Evolutionary conservation across 768 basidiomycete genomes (phyloP).

Genomic region (Xerocomellus intermedius): DNA sequence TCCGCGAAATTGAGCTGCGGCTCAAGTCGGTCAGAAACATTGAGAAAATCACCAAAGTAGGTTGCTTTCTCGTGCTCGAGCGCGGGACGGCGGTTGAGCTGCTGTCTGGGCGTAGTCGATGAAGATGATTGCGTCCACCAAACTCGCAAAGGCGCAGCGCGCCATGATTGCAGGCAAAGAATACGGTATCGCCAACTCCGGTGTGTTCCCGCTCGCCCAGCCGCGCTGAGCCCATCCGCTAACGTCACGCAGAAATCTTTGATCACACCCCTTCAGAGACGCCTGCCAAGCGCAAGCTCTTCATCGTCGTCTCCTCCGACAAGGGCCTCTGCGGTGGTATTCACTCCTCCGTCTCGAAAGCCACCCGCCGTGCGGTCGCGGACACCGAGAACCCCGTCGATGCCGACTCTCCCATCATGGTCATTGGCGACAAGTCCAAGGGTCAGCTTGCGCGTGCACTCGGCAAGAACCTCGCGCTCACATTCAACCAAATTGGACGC

Average conservation of each 20-base stretch:
- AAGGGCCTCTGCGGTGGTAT: conserved; percentile 99
- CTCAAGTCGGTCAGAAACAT: conserved; percentile 96
- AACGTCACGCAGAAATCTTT: conserved; percentile 72
- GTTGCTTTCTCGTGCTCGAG: conserved; percentile 19
- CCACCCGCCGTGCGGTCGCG: conserved; percentile 69
- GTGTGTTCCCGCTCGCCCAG: conserved; percentile 39
- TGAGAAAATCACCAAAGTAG: conserved; percentile 98
- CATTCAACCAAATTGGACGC: conserved; percentile 98
- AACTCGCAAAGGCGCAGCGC: conserved; percentile 91
- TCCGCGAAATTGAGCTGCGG: conserved; percentile 95
- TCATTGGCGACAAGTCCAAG: conserved; percentile 98
- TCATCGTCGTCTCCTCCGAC: conserved; percentile 95
- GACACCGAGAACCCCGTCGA: conserved; percentile 52
- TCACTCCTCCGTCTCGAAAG: conserved; percentile 94
- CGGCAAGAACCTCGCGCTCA: conserved; percentile 66
- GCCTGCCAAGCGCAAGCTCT: conserved; percentile 75
- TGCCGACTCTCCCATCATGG: conserved; percentile 67
- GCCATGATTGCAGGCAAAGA: conserved; percentile 90
- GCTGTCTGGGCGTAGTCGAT: conserved; percentile 62
- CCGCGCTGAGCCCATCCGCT: not conserved
- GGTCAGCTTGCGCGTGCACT: conserved; percentile 75
- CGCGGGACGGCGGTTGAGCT: not conserved
- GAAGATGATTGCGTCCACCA: conserved; percentile 99
- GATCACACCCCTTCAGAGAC: conserved; percentile 69
- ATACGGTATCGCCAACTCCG: conserved; percentile 90